These are phyloP conservation scores for Pythium pyrilobum DNA, from an alignment of 352 stramenopile genomes.

Conservation along the genomic window DNA sequence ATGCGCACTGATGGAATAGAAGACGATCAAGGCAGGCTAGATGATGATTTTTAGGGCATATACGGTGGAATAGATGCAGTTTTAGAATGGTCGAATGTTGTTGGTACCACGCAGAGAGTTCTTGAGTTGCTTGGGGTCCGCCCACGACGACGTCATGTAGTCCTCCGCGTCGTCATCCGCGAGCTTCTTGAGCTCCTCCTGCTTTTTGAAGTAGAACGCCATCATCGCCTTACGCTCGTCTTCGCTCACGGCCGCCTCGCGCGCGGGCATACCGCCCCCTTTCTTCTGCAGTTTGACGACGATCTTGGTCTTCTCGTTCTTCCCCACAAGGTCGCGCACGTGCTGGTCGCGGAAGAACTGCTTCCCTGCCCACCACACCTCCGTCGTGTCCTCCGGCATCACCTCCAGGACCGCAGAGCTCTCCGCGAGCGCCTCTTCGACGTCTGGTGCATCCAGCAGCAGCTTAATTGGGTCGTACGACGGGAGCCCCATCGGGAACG, in stretches of 20 bases:
- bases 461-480: slow-evolving; percentile 84
- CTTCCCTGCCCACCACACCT: slow-evolving; percentile 95
- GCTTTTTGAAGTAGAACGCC: slow-evolving; percentile 93
- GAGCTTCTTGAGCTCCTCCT: slow-evolving; percentile 82
- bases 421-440: slow-evolving; percentile 53
- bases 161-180: slow-evolving; percentile 92
- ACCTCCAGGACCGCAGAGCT: slow-evolving; percentile 74
- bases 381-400: slow-evolving; percentile 74
- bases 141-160: slow-evolving; percentile 93
- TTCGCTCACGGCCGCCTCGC: slow-evolving; percentile 85
- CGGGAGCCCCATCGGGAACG: slow-evolving; percentile 94
- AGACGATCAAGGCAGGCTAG: not conserved
- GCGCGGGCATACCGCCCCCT: slow-evolving; percentile 79
- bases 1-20: too few relatives aligned
- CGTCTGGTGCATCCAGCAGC: slow-evolving; percentile 70
- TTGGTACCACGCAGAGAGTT: slow-evolving; percentile 88
- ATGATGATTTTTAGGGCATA: slow-evolving; percentile 18
- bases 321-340: slow-evolving; percentile 88
- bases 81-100: slow-evolving; percentile 77
- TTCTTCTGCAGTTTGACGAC: slow-evolving; percentile 90
- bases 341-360: slow-evolving; percentile 91
- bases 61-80: not conserved
- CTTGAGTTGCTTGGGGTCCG: slow-evolving; percentile 92
- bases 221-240: slow-evolving; percentile 97
- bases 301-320: slow-evolving; percentile 95